Evolutionary conservation across 148 eudicot genomes (phyloP).

Genomic region (Chenopodium suecicum): DNA sequence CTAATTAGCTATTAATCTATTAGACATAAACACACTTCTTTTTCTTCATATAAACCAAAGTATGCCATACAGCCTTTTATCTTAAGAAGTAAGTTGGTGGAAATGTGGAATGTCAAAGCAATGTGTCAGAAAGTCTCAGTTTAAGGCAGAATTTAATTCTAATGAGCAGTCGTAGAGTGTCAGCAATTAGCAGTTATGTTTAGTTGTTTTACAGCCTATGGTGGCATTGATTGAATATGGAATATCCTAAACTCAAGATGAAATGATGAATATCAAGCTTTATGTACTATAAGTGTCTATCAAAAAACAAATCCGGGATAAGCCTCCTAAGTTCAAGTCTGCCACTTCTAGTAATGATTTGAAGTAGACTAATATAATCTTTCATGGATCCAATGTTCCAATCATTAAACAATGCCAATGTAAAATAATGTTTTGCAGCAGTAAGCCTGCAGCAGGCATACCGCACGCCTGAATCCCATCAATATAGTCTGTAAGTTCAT

Average conservation of each 20-base stretch:
- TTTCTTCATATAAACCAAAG: neutral
- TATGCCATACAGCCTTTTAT: neutral
- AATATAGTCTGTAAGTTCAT: neutral
- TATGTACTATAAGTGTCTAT: neutral
- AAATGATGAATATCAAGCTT: neutral
- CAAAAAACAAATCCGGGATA: neutral
- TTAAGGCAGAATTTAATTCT: neutral
- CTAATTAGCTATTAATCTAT: too few relatives aligned
- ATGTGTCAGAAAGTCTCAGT: neutral
- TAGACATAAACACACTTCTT: too few relatives aligned
- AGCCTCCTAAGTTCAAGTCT: neutral
- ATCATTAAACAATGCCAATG: neutral
- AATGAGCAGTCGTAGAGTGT: neutral
- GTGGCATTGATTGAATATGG: neutral
- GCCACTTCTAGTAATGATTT: neutral
- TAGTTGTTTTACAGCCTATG: neutral
- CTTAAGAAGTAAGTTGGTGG: neutral
- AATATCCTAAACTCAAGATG: neutral
- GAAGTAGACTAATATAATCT: neutral
- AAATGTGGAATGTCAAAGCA: neutral
- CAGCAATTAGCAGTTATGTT: neutral
- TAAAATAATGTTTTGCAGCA: neutral
- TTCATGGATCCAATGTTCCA: neutral
- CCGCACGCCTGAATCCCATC: neutral
- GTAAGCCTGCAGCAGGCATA: neutral